Conservation (phyloP, 2,329 filamentous ascomycete species). For the Fusarium continuum region DNA sequence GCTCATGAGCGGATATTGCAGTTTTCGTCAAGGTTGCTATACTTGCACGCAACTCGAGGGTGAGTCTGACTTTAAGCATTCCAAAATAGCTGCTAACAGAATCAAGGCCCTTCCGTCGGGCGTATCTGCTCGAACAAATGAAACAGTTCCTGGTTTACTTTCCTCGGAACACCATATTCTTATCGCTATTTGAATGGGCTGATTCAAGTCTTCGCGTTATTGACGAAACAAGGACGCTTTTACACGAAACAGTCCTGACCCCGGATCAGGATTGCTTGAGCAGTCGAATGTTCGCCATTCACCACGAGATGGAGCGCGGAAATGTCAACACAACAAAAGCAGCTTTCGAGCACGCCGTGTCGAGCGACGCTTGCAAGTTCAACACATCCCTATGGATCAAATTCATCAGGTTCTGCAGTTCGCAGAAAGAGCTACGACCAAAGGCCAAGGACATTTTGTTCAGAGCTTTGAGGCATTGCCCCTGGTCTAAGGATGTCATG, state of each 20-base stretch:
- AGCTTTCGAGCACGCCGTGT: conserved; percentile 63
- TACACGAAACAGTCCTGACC: conserved; percentile 62
- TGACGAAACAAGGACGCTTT: conserved; percentile 76
- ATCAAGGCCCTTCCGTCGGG: conserved; percentile 71
- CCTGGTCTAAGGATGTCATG: conserved; percentile 59
- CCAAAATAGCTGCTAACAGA: conserved; percentile 26
- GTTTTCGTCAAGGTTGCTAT: conserved; percentile 71
- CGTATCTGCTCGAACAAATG: conserved; percentile 70
- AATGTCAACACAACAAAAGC: conserved; percentile 60
- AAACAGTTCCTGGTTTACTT: conserved; percentile 69
- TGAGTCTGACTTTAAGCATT: conserved; percentile 43
- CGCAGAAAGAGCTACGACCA: conserved; percentile 49
- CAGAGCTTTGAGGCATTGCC: conserved; percentile 57
- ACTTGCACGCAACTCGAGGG: conserved; percentile 69
- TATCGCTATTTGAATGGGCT: conserved; percentile 77
- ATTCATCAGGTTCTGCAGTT: conserved; percentile 60
- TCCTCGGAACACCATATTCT: conserved; percentile 79
- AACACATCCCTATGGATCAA: conserved; percentile 59
- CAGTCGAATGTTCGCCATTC: conserved; percentile 60
- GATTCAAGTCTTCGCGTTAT: conserved; percentile 77
- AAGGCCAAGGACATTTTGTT: conserved; percentile 60
- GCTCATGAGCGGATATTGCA: conserved; percentile 75
- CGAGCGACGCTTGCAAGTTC: conserved; percentile 50
- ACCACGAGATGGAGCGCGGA: conserved; percentile 59
- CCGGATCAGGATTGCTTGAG: conserved; percentile 53